Conservation (phyloP, 768 basidiomycete genomes). For the Lactarius sp. region DNA sequence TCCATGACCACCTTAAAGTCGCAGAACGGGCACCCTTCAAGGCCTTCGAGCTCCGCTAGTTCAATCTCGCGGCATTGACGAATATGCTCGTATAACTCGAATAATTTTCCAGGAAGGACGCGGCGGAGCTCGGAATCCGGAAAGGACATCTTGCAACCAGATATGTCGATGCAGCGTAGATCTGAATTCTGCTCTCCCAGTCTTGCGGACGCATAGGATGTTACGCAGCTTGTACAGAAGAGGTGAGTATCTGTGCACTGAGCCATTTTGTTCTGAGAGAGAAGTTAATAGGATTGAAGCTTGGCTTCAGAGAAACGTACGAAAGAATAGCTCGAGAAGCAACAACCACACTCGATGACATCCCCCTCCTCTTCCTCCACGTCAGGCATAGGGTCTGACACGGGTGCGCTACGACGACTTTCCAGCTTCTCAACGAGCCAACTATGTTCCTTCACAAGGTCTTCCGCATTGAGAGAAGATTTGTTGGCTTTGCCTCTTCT, state of each 20-base stretch:
- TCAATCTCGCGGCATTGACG: slow-evolving; percentile 76
- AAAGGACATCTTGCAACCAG: slow-evolving; percentile 65
- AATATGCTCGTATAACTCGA: slow-evolving; percentile 67
- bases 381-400: slow-evolving; percentile 28
- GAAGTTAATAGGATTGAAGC: not conserved
- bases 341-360: slow-evolving; percentile 86
- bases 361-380: slow-evolving; percentile 40
- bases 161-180: slow-evolving; percentile 80
- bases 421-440: slow-evolving; percentile 41
- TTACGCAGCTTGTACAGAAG: slow-evolving; percentile 75
- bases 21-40: slow-evolving; percentile 91
- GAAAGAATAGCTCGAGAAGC: slow-evolving; percentile 67
- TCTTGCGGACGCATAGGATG: slow-evolving; percentile 57
- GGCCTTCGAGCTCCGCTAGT: slow-evolving; percentile 66
- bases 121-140: slow-evolving; percentile 63
- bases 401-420: slow-evolving; percentile 4
- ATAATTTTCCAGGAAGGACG: slow-evolving; percentile 60
- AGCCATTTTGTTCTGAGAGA: slow-evolving; percentile 66
- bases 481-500: slow-evolving; percentile 31
- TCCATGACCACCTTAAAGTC: slow-evolving; percentile 71
- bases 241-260: slow-evolving; percentile 89
- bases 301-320: slow-evolving; percentile 40
- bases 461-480: slow-evolving; percentile 31
- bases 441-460: slow-evolving; percentile 23
- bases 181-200: slow-evolving; percentile 58